Evolutionary conservation across 352 stramenopile species (phyloP), one percentile per base, ranked within the genome.

Genomic region (Pythium apleroticum): DNA sequence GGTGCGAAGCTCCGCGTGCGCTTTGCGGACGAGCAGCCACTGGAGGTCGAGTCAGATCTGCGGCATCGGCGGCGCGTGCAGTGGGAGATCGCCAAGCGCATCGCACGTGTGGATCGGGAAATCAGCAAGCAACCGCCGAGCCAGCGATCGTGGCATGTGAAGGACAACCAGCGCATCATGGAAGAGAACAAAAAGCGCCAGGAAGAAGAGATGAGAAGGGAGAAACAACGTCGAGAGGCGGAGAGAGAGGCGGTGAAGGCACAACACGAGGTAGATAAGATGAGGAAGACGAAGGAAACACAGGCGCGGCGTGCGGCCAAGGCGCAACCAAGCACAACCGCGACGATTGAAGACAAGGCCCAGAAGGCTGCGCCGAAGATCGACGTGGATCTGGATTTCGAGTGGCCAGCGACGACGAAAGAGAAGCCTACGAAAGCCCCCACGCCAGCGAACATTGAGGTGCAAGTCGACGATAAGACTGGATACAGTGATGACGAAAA

Each of bases 71-170:
- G 74, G 0, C 72, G 76, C 19, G 43, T 92, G 54, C 79, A 89
- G 54, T 92, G 81, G 84, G 84, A 92, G 69, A 80, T 92, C 27
- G 67, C 84, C 45, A 77, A 78, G 60, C 76, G 84, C 7, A 90
- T 90, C 46, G 84, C 84, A 2, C 80, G 84, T 5, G 78, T 92
- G 19, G 81, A 90, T 22, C 68, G 80, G 14, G 81, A 90, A 54
- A 64, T 90, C 68, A 71, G 71, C 54, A 71, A 69, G 31, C 70
- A 83, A 60, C 76, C 81, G 6, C 75, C 65, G 25, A 58, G 58
- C 3, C 72, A 89, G 37, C 72, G 83, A 8, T 90, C 81, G 39
- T 91, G 80, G 83, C 77, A 88, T 31, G 74, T 75, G 20, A 49
- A 52, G 5, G 68, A 75, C 41, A 69, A 54, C 45, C 57, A 77